Conservation (phyloP, 2,329 filamentous ascomycete genomes). For the Colletotrichum sp. region DNA sequence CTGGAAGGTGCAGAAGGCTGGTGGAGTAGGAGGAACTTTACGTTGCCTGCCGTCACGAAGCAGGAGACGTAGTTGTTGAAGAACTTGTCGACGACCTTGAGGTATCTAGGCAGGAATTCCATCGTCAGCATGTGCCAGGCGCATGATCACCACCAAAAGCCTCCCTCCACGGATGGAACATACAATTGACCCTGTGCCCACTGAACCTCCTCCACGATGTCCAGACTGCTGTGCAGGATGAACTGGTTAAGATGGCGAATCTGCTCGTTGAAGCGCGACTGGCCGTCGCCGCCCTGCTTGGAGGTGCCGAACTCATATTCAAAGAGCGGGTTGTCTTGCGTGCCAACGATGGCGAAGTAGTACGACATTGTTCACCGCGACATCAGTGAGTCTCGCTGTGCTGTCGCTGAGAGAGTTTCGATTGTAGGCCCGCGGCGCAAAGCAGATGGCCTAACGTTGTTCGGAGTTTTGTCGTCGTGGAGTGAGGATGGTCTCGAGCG, state of each 20-base stretch:
- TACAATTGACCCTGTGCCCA: constrained; percentile 89
- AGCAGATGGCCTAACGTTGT: too few species aligned
- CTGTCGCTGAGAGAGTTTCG: background rate
- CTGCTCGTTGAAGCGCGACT: constrained; percentile 86
- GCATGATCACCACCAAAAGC: background rate
- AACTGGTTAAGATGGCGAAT: constrained; percentile 97
- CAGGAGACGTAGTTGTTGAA: constrained; percentile 95
- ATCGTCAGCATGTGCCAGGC: background rate
- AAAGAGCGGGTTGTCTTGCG: constrained; percentile 94
- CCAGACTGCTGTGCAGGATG: constrained; percentile 90
- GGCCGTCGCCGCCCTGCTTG: constrained; percentile 92
- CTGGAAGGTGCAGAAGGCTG: constrained; percentile 64
- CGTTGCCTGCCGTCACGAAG: constrained; percentile 91
- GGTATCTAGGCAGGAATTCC: constrained; percentile 66
- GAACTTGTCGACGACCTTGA: constrained; percentile 96
- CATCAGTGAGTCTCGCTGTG: background rate
- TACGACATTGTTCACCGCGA: constrained; percentile 77
- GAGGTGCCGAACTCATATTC: constrained; percentile 97
- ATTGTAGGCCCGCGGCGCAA: background rate
- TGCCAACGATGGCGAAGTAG: constrained; percentile 97
- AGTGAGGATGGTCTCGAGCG: background rate
- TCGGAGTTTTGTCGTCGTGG: background rate
- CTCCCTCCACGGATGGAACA: constrained; percentile 6
- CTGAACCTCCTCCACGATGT: constrained; percentile 95
- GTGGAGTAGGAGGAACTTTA: constrained; percentile 93